Conservation (phyloP, 2,329 filamentous ascomycete species). For the Claviceps fusiformis region DNA sequence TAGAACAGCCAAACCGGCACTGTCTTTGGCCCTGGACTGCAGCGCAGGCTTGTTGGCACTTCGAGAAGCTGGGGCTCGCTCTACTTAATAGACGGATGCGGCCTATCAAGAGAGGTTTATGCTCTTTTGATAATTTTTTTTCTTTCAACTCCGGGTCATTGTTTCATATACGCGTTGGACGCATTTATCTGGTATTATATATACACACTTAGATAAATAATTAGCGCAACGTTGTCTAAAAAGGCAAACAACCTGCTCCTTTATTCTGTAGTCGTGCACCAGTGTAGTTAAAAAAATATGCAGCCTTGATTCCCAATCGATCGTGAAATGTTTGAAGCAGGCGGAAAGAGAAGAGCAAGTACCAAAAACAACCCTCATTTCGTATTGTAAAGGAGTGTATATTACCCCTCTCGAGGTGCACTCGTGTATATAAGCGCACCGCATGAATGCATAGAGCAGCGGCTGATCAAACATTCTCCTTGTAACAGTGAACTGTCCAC, state of each 20-base stretch:
- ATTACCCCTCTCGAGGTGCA: no score
- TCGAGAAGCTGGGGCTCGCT: conserved; percentile 21
- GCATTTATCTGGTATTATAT: background rate
- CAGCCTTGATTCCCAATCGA: background rate
- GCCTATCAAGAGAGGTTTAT: background rate
- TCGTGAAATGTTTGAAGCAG: no score
- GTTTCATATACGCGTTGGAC: background rate
- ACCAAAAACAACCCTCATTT: no score
- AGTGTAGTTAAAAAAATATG: background rate
- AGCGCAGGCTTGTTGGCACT: conserved; percentile 10
- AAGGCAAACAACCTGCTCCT: background rate
- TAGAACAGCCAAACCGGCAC: conserved; percentile 12
- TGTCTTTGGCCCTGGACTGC: conserved; percentile 10
- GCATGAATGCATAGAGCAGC: no score
- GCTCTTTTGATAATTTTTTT: background rate
- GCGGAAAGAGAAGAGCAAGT: no score
- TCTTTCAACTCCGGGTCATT: background rate
- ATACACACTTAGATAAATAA: background rate
- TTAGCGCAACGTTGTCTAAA: background rate
- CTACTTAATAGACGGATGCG: background rate
- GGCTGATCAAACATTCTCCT: no score
- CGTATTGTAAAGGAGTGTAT: no score
- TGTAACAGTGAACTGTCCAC: no score
- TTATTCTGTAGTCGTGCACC: background rate
- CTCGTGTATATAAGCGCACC: no score